A percentile compares a stretch with the other conserved stretches of the same genome.
These are phyloP conservation scores for Tuber microsphaerosporum DNA, from an alignment of 495 filamentous ascomycete genomes.

Conservation along the genomic window DNA sequence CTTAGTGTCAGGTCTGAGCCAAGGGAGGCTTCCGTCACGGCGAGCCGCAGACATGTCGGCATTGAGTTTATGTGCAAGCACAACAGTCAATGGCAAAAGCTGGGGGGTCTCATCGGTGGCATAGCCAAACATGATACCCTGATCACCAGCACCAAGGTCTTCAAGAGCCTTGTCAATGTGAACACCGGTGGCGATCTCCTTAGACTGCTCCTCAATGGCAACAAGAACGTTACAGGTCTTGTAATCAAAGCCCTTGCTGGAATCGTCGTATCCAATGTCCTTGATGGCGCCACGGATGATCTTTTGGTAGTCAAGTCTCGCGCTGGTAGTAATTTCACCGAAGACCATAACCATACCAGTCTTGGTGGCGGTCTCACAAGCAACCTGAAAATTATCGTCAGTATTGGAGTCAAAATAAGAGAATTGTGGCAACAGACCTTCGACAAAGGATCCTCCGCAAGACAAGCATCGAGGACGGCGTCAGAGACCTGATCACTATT, in stretches of 20 bases:
- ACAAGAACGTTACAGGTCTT: conserved; percentile 98
- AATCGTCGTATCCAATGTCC: conserved; percentile 96
- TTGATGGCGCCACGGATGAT: conserved; percentile 91
- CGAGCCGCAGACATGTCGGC: conserved; percentile 81
- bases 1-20: conserved; percentile 98
- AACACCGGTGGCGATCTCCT: conserved; percentile 97
- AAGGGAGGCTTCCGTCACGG: conserved; percentile 76
- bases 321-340: conserved; percentile 97
- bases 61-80: conserved; percentile 94
- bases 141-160: conserved; percentile 96
- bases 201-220: conserved; percentile 98
- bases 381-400: conserved; percentile 49
- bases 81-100: conserved; percentile 84
- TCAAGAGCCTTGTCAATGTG: conserved; percentile 94
- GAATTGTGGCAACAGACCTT: conserved; percentile 52
- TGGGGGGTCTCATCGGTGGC: conserved; percentile 98
- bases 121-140: conserved; percentile 99
- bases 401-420: not conserved
- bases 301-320: conserved; percentile 93
- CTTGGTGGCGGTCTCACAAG: conserved; percentile 99
- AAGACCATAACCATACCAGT: conserved; percentile 99
- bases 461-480: conserved; percentile 95
- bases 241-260: conserved; percentile 98
- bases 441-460: conserved; percentile 86
- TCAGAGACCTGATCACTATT: conserved; percentile 90